These are phyloP conservation scores for Chenopodium album DNA, from an alignment of 148 eudicot genomes.

Conservation along the genomic window DNA sequence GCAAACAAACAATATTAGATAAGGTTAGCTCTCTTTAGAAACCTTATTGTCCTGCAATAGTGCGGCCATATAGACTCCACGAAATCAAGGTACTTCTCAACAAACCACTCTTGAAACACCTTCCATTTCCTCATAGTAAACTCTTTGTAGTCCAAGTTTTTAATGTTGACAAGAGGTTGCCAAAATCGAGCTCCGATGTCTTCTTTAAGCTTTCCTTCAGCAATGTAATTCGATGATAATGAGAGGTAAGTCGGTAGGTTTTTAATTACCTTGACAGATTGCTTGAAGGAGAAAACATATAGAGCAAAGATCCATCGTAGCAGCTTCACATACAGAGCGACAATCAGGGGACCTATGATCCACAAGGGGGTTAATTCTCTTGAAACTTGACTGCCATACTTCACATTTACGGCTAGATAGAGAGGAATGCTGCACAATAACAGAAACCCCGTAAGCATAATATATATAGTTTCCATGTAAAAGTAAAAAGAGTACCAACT, in stretches of 20 bases:
- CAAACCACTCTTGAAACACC: conserved; percentile 41
- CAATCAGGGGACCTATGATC: conserved; percentile 69
- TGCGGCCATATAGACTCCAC: conserved; percentile 81
- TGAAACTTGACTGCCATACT: conserved; percentile 71
- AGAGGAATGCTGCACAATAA: conserved; percentile 64
- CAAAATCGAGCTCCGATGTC: conserved; percentile 30
- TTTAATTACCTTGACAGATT: conserved; percentile 49
- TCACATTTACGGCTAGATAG: conserved; percentile 58
- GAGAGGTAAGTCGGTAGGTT: conserved; percentile 45
- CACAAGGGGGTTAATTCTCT: conserved; percentile 86
- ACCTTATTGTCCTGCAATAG: conserved; percentile 67
- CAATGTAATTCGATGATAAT: conserved; percentile 38
- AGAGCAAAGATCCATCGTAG: conserved; percentile 43
- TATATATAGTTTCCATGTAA: neutral
- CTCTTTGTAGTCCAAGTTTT: conserved; percentile 45
- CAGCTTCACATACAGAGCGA: conserved; percentile 60
- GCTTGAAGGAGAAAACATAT: conserved; percentile 68
- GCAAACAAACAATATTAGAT: conserved; percentile 32
- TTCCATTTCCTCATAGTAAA: conserved; percentile 32
- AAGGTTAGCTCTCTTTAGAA: conserved; percentile 64
- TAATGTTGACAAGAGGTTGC: conserved; percentile 49
- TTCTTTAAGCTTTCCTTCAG: conserved; percentile 56
- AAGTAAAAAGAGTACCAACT: neutral
- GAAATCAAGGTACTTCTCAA: conserved; percentile 64
- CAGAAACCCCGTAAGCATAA: neutral